Conservation (phyloP, 371 early-diverging fungal species). For the Syncephalastrum sp. region DNA sequence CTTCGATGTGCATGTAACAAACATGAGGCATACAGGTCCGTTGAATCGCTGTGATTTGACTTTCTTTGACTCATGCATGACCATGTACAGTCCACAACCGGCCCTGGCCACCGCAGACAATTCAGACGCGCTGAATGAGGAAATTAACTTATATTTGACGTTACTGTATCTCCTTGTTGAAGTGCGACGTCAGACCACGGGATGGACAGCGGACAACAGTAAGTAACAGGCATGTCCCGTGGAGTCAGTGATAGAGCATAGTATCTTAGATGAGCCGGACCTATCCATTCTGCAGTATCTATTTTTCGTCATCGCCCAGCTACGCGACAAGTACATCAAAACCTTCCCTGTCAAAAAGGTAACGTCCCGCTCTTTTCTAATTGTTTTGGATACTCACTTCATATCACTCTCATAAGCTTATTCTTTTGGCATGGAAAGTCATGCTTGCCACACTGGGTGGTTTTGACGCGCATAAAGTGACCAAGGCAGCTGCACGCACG, state of each 20-base stretch:
- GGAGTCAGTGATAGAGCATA: conserved; percentile 17
- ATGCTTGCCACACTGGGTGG: conserved; percentile 64
- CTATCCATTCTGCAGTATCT: conserved; percentile 58
- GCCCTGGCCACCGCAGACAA: conserved; percentile 15
- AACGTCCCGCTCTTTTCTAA: not conserved
- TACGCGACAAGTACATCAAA: conserved; percentile 72
- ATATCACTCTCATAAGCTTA: conserved; percentile 39
- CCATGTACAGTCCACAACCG: conserved; percentile 6
- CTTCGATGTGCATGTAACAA: conserved; percentile 39
- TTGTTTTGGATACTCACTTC: not conserved
- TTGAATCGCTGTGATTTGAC: not conserved
- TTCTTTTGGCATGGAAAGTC: conserved; percentile 69
- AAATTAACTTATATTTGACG: conserved; percentile 63
- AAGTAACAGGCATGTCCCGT: conserved; percentile 6
- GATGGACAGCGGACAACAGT: conserved; percentile 46
- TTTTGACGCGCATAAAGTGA: conserved; percentile 33
- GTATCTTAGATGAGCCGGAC: conserved; percentile 27
- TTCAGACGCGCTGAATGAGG: conserved; percentile 45
- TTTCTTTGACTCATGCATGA: not conserved
- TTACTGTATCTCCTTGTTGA: conserved; percentile 57
- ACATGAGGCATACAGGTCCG: conserved; percentile 29
- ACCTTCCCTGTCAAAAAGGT: conserved; percentile 84
- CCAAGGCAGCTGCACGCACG: conserved; percentile 50
- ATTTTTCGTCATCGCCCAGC: conserved; percentile 62
- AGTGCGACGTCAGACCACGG: conserved; percentile 34